Evolutionary conservation across 805 yeast genomes (phyloP).

Genomic region (Cephaloascus fragrans): DNA sequence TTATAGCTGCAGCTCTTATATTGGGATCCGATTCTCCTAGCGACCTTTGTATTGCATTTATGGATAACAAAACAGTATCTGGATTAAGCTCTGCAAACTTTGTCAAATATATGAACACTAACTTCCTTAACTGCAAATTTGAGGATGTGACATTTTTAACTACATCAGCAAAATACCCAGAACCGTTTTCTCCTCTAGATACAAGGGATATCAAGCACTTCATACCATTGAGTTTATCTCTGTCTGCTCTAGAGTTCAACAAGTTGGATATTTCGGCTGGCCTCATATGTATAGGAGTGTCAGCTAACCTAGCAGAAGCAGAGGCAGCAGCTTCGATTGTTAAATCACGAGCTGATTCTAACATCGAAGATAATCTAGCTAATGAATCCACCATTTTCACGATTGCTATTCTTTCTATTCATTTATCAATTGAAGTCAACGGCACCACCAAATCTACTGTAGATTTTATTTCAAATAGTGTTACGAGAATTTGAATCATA

Average conservation of each 20-base stretch:
- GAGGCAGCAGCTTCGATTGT: conserved; percentile 79
- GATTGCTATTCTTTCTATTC: too few species aligned
- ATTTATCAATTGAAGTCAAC: too few species aligned
- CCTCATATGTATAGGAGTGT: conserved; percentile 49
- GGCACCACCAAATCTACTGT: too few species aligned
- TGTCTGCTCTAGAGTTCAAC: conserved; percentile 58
- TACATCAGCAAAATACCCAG: conserved; percentile 65
- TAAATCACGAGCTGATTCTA: conserved; percentile 72
- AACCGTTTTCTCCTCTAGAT: conserved; percentile 27
- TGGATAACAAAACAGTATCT: conserved; percentile 80
- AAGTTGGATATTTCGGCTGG: conserved; percentile 57
- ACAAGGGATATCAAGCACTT: conserved; percentile 28
- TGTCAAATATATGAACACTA: conserved; percentile 68
- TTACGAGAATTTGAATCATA: too few species aligned
- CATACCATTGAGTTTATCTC: conserved; percentile 35
- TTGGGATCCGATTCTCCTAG: conserved; percentile 61
- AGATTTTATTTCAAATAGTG: too few species aligned
- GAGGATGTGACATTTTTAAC: conserved; percentile 75
- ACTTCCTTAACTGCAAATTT: conserved; percentile 49
- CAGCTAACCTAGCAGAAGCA: conserved; percentile 58
- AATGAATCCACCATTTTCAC: conserved; percentile 37
- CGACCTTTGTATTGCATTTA: conserved; percentile 85
- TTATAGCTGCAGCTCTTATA: conserved; percentile 61
- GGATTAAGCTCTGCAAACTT: conserved; percentile 78
- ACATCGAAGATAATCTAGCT: conserved; percentile 53